Percentiles rank a stretch among this genome's conserved stretches.
These are phyloP conservation scores for Monosporozyma aquatica DNA, from an alignment of 805 yeast genomes.

Conservation along the genomic window DNA sequence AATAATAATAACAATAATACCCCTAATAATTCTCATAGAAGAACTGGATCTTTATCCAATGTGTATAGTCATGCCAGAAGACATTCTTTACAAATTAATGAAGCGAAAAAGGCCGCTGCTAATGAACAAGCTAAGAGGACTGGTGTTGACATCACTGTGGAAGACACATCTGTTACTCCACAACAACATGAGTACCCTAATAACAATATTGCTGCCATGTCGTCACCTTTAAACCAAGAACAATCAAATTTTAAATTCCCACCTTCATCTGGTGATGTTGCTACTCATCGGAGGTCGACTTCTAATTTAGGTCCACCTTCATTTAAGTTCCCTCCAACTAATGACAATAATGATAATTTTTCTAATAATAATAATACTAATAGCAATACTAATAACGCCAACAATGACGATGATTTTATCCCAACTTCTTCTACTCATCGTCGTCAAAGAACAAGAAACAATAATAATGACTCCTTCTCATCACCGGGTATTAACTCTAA, in stretches of 20 bases:
- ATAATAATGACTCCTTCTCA: slow-evolving; percentile 17
- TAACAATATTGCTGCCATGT: slow-evolving; percentile 6
- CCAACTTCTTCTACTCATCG: slow-evolving; percentile 25
- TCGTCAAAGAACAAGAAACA: slow-evolving; percentile 22
- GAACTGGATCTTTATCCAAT: slow-evolving; percentile 39
- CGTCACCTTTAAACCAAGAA: slow-evolving; percentile 10
- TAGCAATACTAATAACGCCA: too few species aligned
- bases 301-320: slow-evolving; percentile 36
- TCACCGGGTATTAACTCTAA: slow-evolving; percentile 41
- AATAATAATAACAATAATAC: slow-evolving; percentile 9
- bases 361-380: neutral
- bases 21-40: slow-evolving; percentile 33
- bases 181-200: neutral
- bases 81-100: slow-evolving; percentile 84
- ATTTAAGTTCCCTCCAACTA: slow-evolving; percentile 57
- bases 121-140: slow-evolving; percentile 68
- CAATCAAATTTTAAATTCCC: slow-evolving; percentile 26
- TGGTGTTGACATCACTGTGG: slow-evolving; percentile 17
- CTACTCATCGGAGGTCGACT: slow-evolving; percentile 15
- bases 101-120: slow-evolving; percentile 96
- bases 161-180: slow-evolving; percentile 7
- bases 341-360: neutral
- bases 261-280: slow-evolving; percentile 15
- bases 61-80: slow-evolving; percentile 75
- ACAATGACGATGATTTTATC: slow-evolving; percentile 25